Evolutionary conservation across 208 protist species (phyloP), one percentile per base, ranked within the genome.

Genomic region (Lotmaria passim): DNA sequence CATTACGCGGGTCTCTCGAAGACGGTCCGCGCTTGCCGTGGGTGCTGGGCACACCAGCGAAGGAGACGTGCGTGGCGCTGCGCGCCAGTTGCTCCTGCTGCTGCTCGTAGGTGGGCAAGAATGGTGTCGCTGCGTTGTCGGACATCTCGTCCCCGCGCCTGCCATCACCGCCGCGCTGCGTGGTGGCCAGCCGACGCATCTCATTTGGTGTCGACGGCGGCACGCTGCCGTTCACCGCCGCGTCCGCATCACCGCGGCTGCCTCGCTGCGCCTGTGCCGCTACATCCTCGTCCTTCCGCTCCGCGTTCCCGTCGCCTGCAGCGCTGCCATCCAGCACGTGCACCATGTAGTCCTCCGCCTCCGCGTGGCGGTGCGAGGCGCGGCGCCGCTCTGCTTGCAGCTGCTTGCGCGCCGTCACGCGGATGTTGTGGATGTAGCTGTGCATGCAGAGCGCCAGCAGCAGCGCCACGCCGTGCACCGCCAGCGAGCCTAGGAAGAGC

Each of bases 401-500:
- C 47, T 83, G 71, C 28, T 67, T 30, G 0, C 44, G 41, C 19
- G 78, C 69, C 7, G 58, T 67, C 33, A 47, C 55, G 28, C 80
- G 75, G 11, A 93, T 76, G 36, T 68, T 75, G 31, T 79, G 51
- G 11, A 86, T 79, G 53, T 83, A 92, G 44, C 75, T 82, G 59
- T 76, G 69, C 68, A 93, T 82, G 56, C 72, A 89, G 38, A 93
- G 26, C n/a, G 71, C 56, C n/a, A 86, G 55, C 41, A 90, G 36
- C 34, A 75, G 62, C 21, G 65, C 60, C 15, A 81, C 38, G n/a
- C 73, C 79, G 51, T 93, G 70, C 50, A 95, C 57, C 2, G 66
- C 73, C 50, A 79, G 51, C 2, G 78, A 61, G 7, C 77, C 85
- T 39, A 92, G 85, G 72, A 85, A 85, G 11, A 91, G 41, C 23